Evolutionary conservation across 2,329 filamentous ascomycete genomes (phyloP), one percentile per base, ranked within the genome.

Genomic region (Clonostachys solani): DNA sequence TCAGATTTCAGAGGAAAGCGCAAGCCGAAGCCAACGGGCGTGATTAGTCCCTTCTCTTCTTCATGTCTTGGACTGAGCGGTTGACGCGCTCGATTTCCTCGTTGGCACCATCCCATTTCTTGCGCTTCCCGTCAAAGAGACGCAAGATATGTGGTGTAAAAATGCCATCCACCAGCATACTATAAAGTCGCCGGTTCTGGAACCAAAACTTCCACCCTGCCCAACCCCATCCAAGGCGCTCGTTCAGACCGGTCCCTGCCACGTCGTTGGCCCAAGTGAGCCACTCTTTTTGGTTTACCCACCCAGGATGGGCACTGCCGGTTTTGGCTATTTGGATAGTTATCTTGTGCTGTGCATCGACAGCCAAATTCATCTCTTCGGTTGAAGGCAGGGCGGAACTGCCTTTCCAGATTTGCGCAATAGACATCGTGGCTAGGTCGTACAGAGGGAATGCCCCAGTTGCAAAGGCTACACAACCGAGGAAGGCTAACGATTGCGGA

Each of bases 371-470:
- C 71, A 77, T 75, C 2, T 60, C 61, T 0, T 44, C 33, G 2
- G 45, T 42, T 1, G 64, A 49, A 0, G 73, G 74, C 1, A 77
- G 61, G 0, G 44, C 18, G 1, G 63, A 64, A 4, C 57, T 60
- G 2, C 67, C 69, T 5, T 63, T 61, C 66, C 68, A 77, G 15
- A 73, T 56, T 47, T 75, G 71, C 1, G 68, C 65, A 6, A 77
- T 53, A 10, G 54, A 54, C 71, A 73, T 74, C 36, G 65, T 58
- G 5, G 63, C 64, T 35, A 78, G 57, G 48, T 77, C 73, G 43
- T 66, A 61, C 8, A 71, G 56, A 12, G 62, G 61, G 19, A 50
- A 68, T 47, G 60, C 62, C 43, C 61, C 59, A 40, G 66, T 56
- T 49, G 60, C 57, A 35, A 66, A 62, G 6, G 62, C 59, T 8